A percentile compares a stretch with the other conserved stretches of the same genome.
phyloP scores from a whole-genome alignment of 1,284 basidiomycete genomes.

The Pseudozyma sp. region DNA sequence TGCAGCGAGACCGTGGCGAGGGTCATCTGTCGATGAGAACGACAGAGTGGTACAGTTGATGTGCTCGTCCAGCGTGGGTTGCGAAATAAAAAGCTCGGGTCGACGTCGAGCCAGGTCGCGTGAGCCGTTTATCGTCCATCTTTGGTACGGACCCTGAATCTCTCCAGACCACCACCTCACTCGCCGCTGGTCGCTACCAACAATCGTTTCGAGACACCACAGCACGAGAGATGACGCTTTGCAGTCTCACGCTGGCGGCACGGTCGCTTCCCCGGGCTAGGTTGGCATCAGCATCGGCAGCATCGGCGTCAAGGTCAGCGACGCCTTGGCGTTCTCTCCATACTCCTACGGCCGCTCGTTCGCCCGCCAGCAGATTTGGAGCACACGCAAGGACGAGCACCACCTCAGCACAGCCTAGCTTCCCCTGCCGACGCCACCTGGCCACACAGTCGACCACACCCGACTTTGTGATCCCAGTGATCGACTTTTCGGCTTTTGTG shows the following conservation, averaged over 20 bases:
- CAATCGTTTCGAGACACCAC: too few relatives aligned
- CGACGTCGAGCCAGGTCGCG: background rate
- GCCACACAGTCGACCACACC: slow-evolving; percentile 20
- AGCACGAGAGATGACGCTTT: background rate
- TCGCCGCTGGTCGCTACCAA: background rate
- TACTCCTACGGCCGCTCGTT: background rate
- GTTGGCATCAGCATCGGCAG: background rate
- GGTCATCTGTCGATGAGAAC: too few relatives aligned
- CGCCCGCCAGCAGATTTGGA: background rate
- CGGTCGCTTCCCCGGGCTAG: slow-evolving; percentile 3
- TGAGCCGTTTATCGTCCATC: background rate
- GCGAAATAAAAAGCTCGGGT: too few relatives aligned
- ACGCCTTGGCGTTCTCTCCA: slow-evolving; percentile 1
- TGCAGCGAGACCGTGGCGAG: too few relatives aligned
- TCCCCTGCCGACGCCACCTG: background rate
- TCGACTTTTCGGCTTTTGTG: slow-evolving; percentile 79
- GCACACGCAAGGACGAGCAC: background rate
- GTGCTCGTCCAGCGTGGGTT: background rate
- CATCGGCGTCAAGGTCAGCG: background rate
- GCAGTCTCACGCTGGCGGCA: background rate
- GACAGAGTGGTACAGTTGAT: too few relatives aligned
- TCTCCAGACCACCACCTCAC: slow-evolving; percentile 1
- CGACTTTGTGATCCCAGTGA: slow-evolving; percentile 73
- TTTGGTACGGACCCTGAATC: background rate
- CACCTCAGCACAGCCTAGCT: background rate